Evolutionary conservation across 371 early-diverging fungal genomes (phyloP), one percentile per base, ranked within the genome.

Genomic region (Mortierella sp.): DNA sequence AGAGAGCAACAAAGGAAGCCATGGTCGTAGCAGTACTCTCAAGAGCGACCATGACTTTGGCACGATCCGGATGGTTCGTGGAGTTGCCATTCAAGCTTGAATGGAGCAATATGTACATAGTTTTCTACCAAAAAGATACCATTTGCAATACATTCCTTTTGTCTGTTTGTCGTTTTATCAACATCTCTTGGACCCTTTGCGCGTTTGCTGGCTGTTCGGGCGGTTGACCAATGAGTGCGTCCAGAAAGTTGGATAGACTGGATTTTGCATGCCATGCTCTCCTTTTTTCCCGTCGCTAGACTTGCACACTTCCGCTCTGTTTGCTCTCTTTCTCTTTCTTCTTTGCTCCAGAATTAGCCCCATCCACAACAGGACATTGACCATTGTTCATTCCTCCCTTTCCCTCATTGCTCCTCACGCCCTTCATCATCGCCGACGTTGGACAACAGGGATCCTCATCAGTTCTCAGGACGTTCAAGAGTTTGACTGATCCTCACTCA

Each of bases 11-110:
- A 43, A 49, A 24, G 17, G 24, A 19, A 43, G 17, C n/a, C n/a
- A n/a, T n/a, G n/a, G n/a, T n/a, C n/a, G n/a, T n/a, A n/a, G n/a
- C n/a, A n/a, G n/a, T n/a, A n/a, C n/a, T 25, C 45, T 31, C 6
- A 46, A 17, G 5, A 1, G 24, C 9, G 59, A 55, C 24, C 44
- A 37, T 53, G 62, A 60, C 19, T 57, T 67, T 62, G 73, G 67
- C 39, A 73, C 73, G 21, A 50, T 73, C 21, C 73, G 73, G 14
- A 64, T 50, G 16, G 6, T 56, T 40, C 65, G 65, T 4, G 54
- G 71, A 9, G 61, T 71, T 5, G 28, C 61, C 28, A 61, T 60
- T 21, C 60, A 71, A 22, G 65, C 65, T 0, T 71, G 46, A 52
- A 28, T 13, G 5, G 25, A 19, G 22, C 17, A 4, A 13, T 37